phyloP scores from a whole-genome alignment of 2,329 filamentous ascomycete species.

The Fusarium kyushuense region DNA sequence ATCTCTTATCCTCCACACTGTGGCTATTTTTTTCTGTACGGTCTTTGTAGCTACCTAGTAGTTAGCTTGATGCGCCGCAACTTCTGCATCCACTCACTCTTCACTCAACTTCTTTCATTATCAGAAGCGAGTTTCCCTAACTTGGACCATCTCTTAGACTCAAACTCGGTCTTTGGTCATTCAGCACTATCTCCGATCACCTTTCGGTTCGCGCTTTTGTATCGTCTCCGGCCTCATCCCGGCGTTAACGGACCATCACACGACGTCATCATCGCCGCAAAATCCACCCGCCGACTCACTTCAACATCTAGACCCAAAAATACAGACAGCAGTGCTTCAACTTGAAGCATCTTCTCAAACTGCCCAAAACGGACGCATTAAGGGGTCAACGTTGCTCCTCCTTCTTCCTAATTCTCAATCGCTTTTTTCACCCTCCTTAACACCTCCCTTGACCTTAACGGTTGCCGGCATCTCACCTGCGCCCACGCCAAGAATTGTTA shows the following conservation, averaged over 20 bases:
- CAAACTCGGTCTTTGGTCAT: constrained; percentile 35
- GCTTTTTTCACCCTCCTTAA: constrained; percentile 67
- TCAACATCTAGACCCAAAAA: constrained; percentile 23
- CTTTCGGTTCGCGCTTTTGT: constrained; percentile 38
- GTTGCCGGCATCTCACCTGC: constrained; percentile 14
- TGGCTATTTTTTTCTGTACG: constrained; percentile 33
- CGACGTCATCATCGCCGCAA: constrained; percentile 49
- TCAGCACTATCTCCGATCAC: constrained; percentile 43
- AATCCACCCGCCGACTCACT: constrained; percentile 39
- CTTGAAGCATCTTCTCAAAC: constrained; percentile 50
- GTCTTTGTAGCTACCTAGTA: background rate
- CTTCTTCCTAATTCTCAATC: constrained; percentile 63
- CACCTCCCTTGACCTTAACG: constrained; percentile 36
- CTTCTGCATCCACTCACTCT: constrained; percentile 23
- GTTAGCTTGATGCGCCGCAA: constrained; percentile 42
- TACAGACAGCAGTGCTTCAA: constrained; percentile 35
- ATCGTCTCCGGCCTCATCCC: constrained; percentile 41
- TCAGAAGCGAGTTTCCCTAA: constrained; percentile 40
- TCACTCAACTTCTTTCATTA: constrained; percentile 21
- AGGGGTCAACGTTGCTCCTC: constrained; percentile 59
- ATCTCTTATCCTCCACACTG: constrained; percentile 27
- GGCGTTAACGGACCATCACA: constrained; percentile 43
- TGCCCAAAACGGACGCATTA: constrained; percentile 64
- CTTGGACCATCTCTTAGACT: constrained; percentile 40
- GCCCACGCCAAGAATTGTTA: constrained; percentile 34